Base-by-base conservation (phyloP, 1,284 basidiomycete genomes). In the Cutaneotrichosporon daszewskae region DNA sequence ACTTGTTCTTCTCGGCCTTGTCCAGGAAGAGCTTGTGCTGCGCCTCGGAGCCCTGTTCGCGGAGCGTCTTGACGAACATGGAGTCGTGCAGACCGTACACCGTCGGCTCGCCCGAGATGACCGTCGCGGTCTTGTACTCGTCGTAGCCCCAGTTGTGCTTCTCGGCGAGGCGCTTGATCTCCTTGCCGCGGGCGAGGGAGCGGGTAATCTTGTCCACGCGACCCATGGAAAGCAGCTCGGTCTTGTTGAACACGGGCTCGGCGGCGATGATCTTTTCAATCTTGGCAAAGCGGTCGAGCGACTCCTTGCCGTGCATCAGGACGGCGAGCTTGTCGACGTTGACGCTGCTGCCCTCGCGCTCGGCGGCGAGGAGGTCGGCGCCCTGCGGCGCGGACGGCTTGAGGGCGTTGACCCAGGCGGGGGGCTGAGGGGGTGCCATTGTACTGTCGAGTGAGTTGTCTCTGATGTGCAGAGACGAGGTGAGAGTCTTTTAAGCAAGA, bases 381-480 rank as follows among this genome's bases (percentile, higher is more conserved):
- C 50, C 50, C 23, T 28, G 33, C 27, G 54, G 50, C 43, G 17
- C 37, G 40, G 44, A 54, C 31, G 46, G 52, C 43, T 22, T 24
- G 45, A 61, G 44, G 47, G 48, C 26, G 39, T 56, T 24, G 45
- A 60, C 54, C 58, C 55, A 41, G 26, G 47, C 17, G 43, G 56
- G 37, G 41, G 57, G 32, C n/a, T n/a, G n/a, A 53, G 49, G 36
- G 48, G 43, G 40, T 12, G 43, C n/a, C 42, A 44, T 51, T 11
- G 34, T 40, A 19, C 9, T 32, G 27, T n/a, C n/a, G n/a, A n/a
- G n/a, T n/a, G n/a, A n/a, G 24, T 29, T 12, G 5, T 7, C 22
- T 27, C 11, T 23, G 27, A 4, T 40, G 38, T 16, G 5, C n/a
- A 33, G 24, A 14, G 29, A 26, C 8, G 16, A 22, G 37, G 19